Evolutionary conservation across 108 stramenopile species (phyloP), one percentile per base, ranked within the genome.

Genomic region (Cyclotella baltica): DNA sequence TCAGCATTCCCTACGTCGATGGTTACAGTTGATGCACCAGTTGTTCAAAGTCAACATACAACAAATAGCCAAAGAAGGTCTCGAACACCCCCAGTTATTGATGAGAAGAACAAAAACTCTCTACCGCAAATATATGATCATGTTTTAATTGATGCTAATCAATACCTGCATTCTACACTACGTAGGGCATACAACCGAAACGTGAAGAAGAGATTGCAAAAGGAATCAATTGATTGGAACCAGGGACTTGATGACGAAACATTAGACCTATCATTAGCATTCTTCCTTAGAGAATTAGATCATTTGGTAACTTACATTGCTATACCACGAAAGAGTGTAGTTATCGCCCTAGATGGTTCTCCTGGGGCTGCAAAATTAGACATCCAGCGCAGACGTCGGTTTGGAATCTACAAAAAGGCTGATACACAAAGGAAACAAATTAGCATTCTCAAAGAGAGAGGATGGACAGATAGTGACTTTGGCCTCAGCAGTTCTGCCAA

Each of bases 111-210:
- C 46, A 34, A 36, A 47, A 51, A 31, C 25, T 52, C 56, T 36
- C 62, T 77, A 43, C 62, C 67, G 18, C 88, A 93, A 34, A 64
- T 62, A 8, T 96, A 90, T 74, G 93, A 96, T 85, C 96, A 96
- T 61, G 93, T 96, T 0, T 76, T 96, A 46, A 81, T 96, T 0
- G 96, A 96, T 72, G 87, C 90, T 67, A 96, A 96, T 83, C 96
- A 96, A 56, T 77, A 93, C n/a, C 55, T 96, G 16, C 96, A 96
- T 59, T 67, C 85, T 18, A 62, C 79, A 1, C 11, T 93, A 34
- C 77, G 93, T 13, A 75, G 67, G 88, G 36, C 62, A 46, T 53
- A 52, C 73, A 70, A 74, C 67, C 34, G 83, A 75, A 63, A 68
- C 43, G 37, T 52, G 43, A 81, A 65, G 36, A 59, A 56, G 16